Evolutionary conservation across 164 flowering plant genomes (phyloP).

Genomic region (Annona cherimola): DNA sequence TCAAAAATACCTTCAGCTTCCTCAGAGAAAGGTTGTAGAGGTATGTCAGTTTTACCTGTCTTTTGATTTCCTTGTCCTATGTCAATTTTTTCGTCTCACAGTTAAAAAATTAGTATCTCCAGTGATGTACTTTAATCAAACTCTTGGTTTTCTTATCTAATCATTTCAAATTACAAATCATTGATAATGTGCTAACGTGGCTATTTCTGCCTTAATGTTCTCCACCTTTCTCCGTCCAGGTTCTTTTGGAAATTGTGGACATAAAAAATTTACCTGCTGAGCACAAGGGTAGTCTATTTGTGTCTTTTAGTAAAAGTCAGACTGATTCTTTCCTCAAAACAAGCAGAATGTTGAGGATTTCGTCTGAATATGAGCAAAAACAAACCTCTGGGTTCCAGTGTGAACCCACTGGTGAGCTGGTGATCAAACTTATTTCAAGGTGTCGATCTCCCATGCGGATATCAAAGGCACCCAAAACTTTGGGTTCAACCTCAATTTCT

Average conservation of each 20-base stretch:
- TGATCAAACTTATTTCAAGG: conserved; percentile 51
- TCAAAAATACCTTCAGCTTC: conserved; percentile 35
- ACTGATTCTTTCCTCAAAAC: conserved; percentile 57
- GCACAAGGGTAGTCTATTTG: conserved; percentile 53
- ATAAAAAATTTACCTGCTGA: conserved; percentile 58
- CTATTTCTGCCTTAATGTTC: not conserved
- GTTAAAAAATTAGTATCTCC: not conserved
- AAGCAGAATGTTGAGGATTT: conserved; percentile 48
- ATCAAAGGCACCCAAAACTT: conserved; percentile 27
- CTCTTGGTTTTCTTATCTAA: not conserved
- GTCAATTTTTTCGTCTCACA: no score
- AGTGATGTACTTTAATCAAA: not conserved
- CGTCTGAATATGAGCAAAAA: conserved; percentile 58
- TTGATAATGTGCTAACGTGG: not conserved
- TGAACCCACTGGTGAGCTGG: conserved; percentile 66
- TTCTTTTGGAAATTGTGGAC: conserved; percentile 66
- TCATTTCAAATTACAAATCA: not conserved
- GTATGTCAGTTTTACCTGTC: conserved; percentile 28
- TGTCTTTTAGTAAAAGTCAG: conserved; percentile 54
- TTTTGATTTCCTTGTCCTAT: not conserved
- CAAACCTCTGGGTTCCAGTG: conserved; percentile 71
- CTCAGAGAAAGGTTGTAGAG: conserved; percentile 48
- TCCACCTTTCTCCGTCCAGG: conserved; percentile 34
- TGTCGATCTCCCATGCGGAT: conserved; percentile 37
- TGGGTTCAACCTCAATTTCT: conserved; percentile 61